These are phyloP conservation scores for Mortierella sp. DNA, from an alignment of 371 early-diverging fungal species.

Conservation along the genomic window DNA sequence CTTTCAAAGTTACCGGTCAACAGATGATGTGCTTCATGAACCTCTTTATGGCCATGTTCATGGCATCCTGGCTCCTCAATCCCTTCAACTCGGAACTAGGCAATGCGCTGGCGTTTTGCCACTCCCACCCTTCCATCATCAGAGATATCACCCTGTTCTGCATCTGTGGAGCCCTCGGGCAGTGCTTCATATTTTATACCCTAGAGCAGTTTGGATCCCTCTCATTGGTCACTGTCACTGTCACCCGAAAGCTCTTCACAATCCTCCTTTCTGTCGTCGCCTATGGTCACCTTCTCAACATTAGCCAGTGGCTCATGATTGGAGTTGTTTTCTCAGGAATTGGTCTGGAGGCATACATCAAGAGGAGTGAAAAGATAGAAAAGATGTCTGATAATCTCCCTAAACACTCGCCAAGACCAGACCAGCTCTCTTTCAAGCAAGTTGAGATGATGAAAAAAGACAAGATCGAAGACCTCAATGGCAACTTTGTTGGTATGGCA, in stretches of 20 bases:
- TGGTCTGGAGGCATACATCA: conserved; percentile 81
- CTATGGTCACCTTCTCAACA: conserved; percentile 83
- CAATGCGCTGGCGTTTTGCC: conserved; percentile 84
- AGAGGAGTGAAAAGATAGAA: conserved; percentile 60
- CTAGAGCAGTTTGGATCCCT: conserved; percentile 94
- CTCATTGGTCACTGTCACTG: conserved; percentile 92
- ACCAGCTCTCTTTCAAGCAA: conserved; percentile 49
- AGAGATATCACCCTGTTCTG: conserved; percentile 84
- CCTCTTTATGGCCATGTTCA: conserved; percentile 78
- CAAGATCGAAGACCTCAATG: conserved; percentile 41
- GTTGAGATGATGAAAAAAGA: conserved; percentile 58
- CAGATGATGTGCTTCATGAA: conserved; percentile 99
- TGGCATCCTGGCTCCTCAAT: conserved; percentile 80
- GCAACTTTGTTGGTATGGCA: conserved; percentile 51
- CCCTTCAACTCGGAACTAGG: conserved; percentile 80
- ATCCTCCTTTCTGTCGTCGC: conserved; percentile 93
- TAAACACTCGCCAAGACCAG: conserved; percentile 46
- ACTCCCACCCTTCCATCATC: conserved; percentile 81
- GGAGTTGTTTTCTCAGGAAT: conserved; percentile 89
- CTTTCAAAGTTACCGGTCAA: conserved; percentile 82
- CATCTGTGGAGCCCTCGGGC: conserved; percentile 95
- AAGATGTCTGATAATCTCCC: conserved; percentile 53
- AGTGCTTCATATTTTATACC: conserved; percentile 97
- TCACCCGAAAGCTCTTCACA: conserved; percentile 97
- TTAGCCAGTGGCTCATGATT: conserved; percentile 92